These are phyloP conservation scores for Aspergillus pseudoterreus DNA, from an alignment of 2,329 filamentous ascomycete species.

Conservation along the genomic window DNA sequence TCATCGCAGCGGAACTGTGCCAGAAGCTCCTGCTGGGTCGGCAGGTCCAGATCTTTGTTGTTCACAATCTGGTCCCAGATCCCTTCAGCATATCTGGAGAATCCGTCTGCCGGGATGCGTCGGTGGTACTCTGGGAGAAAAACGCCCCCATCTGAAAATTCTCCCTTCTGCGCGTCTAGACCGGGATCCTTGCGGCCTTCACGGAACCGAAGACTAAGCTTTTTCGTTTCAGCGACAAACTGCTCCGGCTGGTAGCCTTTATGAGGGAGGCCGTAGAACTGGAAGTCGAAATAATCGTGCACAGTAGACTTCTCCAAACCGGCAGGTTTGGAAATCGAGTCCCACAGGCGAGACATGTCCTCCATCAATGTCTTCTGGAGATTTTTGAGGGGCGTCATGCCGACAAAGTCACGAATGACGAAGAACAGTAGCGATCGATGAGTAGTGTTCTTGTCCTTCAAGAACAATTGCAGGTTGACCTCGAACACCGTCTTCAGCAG, in stretches of 20 bases:
- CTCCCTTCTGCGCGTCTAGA: constrained; percentile 56
- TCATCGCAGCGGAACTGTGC: constrained; percentile 98
- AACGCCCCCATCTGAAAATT: constrained; percentile 75
- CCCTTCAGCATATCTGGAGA: constrained; percentile 86
- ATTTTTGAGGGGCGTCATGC: constrained; percentile 84
- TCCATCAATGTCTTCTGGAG: constrained; percentile 85
- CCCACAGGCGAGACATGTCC: constrained; percentile 89
- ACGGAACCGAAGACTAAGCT: constrained; percentile 75
- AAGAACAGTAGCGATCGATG: constrained; percentile 94
- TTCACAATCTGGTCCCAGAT: constrained; percentile 98
- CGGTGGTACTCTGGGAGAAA: constrained; percentile 94
- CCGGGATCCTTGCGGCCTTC: constrained; percentile 72
- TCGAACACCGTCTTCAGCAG: constrained; percentile 98
- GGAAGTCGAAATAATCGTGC: constrained; percentile 98
- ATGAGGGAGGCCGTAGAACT: constrained; percentile 91
- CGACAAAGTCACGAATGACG: constrained; percentile 95
- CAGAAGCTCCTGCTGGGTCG: constrained; percentile 92
- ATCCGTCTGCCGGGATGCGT: constrained; percentile 94
- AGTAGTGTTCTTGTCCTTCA: constrained; percentile 87
- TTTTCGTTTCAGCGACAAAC: constrained; percentile 75
- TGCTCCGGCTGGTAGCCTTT: constrained; percentile 94
- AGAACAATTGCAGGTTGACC: constrained; percentile 93
- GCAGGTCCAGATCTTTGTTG: constrained; percentile 96
- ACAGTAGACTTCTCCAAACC: constrained; percentile 86
- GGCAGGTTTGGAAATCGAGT: constrained; percentile 82